A percentile compares a stretch with the other conserved stretches of the same genome.
Conservation (phyloP, 179 eudicot genomes). For the Silene noctiflora region DNA sequence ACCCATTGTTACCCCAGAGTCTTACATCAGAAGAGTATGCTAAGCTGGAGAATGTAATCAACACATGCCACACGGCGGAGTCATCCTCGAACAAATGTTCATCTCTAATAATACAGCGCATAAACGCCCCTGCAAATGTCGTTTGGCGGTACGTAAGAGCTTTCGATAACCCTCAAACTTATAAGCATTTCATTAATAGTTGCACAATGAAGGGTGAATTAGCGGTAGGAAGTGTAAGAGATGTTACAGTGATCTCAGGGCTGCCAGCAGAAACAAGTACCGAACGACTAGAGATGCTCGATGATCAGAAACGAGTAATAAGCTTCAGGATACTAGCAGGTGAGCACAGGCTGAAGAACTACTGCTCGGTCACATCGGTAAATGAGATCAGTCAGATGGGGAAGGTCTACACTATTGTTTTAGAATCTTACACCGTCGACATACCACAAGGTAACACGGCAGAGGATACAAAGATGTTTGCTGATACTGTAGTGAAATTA, state of each 20-base stretch:
- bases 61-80: constrained; percentile 26
- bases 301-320: constrained; percentile 40
- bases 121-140: constrained; percentile 34
- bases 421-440: constrained; percentile 41
- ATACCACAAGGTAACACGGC: constrained; percentile 47
- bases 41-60: constrained; percentile 32
- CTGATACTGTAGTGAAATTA: constrained; percentile 42
- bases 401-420: constrained; percentile 35
- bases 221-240: constrained; percentile 41
- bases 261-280: constrained; percentile 49
- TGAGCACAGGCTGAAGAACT: constrained; percentile 46
- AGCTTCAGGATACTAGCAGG: constrained; percentile 46
- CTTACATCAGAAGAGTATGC: constrained; percentile 36
- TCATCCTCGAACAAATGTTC: constrained; percentile 38
- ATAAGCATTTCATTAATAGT: constrained; percentile 47
- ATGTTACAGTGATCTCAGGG: constrained; percentile 45
- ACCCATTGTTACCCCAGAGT: constrained; percentile 24
- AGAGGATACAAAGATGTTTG: constrained; percentile 48
- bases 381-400: constrained; percentile 31
- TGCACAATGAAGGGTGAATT: constrained; percentile 42
- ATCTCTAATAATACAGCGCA: constrained; percentile 38
- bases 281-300: constrained; percentile 43
- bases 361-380: constrained; percentile 45
- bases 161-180: constrained; percentile 43
- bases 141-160: constrained; percentile 44